A percentile compares a stretch with the other conserved stretches of the same genome.
phyloP scores from a whole-genome alignment of 768 basidiomycete species.

The Rhizopogon roseolus region DNA sequence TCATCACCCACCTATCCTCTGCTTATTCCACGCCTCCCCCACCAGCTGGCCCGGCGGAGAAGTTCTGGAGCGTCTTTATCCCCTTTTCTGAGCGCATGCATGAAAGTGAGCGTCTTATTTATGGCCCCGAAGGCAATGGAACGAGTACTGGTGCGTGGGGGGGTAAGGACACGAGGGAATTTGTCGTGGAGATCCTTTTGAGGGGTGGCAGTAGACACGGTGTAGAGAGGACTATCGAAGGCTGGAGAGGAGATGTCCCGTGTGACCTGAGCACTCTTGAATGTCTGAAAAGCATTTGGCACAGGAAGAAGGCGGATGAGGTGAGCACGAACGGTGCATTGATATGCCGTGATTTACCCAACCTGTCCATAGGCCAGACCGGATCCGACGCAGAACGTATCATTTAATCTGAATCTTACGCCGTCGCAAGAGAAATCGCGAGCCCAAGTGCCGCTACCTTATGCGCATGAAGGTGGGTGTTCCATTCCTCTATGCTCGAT shows the following conservation, averaged over 20 bases:
- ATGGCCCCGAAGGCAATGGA: constrained; percentile 51
- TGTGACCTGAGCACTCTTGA: constrained; percentile 49
- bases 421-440: constrained; percentile 74
- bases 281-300: constrained; percentile 45
- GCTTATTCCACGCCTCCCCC: constrained; percentile 73
- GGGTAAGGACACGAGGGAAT: constrained; percentile 37
- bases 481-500: not conserved
- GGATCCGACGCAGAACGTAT: constrained; percentile 64
- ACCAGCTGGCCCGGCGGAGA: constrained; percentile 51
- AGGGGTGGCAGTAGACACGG: constrained; percentile 43
- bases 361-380: constrained; percentile 26
- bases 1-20: constrained; percentile 63
- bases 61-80: constrained; percentile 79
- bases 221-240: constrained; percentile 60
- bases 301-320: constrained; percentile 27
- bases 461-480: constrained; percentile 77
- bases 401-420: constrained; percentile 88
- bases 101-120: constrained; percentile 59
- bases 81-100: constrained; percentile 58
- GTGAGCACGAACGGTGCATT: constrained; percentile 24
- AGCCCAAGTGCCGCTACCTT: constrained; percentile 83
- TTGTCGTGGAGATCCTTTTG: constrained; percentile 59
- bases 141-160: constrained; percentile 21
- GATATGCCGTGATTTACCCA: not conserved
- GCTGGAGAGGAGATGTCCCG: constrained; percentile 43